A percentile compares a stretch with the other conserved stretches of the same genome.
Conservation (phyloP, 2,329 filamentous ascomycete genomes). For the Rhexocercosporidium sp. region DNA sequence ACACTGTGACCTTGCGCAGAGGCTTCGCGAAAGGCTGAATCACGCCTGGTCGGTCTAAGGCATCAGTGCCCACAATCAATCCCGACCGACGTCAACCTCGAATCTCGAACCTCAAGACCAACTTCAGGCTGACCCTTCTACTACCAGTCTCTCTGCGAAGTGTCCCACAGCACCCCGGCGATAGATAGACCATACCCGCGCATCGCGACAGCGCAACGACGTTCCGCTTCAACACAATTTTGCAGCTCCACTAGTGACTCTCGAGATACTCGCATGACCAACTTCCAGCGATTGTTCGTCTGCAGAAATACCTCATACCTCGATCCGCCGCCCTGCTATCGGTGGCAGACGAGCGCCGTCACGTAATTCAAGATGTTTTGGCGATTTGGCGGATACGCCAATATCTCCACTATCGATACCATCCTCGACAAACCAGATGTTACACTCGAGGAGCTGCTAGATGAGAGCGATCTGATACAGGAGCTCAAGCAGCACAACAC, state of each 20-base stretch:
- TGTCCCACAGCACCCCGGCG: conserved; percentile 28
- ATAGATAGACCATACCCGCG: conserved; percentile 28
- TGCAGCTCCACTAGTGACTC: conserved; percentile 29
- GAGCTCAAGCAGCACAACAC: conserved; percentile 98
- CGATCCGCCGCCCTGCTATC: conserved; percentile 31
- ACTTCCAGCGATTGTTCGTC: conserved; percentile 29
- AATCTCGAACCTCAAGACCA: conserved; percentile 15
- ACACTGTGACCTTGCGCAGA: conserved; percentile 19
- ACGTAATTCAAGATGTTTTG: conserved; percentile 85
- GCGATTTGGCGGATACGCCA: conserved; percentile 99
- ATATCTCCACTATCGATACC: conserved; percentile 93
- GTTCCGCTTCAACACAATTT: conserved; percentile 31
- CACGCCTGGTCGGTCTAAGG: conserved; percentile 26
- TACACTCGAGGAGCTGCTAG: conserved; percentile 91
- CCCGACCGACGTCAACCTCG: conserved; percentile 3
- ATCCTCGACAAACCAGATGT: conserved; percentile 96
- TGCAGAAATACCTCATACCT: conserved; percentile 31
- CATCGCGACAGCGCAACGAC: conserved; percentile 25
- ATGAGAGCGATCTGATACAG: conserved; percentile 95
- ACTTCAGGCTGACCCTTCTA: conserved; percentile 24
- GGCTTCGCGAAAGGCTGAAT: conserved; percentile 31
- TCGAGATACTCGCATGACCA: conserved; percentile 41
- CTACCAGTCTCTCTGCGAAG: conserved; percentile 26
- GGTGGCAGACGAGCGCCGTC: conserved; percentile 40
- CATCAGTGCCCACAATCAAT: conserved; percentile 26